Percentiles rank a stretch among this genome's conserved stretches.
These are phyloP conservation scores for Aquilaria agallochum DNA, from an alignment of 441 rosid species.

Conservation along the genomic window DNA sequence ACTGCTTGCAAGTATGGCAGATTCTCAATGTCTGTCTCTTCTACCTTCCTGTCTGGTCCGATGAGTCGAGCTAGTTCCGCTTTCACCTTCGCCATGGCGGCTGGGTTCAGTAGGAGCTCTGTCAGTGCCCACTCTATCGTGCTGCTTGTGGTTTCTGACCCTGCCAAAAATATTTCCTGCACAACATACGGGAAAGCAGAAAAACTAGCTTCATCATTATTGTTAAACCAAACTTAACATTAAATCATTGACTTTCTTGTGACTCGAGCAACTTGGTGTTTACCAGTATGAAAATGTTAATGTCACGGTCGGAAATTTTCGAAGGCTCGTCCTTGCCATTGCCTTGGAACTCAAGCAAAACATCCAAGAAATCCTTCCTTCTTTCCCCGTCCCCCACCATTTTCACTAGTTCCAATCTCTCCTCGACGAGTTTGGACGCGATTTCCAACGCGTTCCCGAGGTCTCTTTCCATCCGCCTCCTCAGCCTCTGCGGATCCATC, in stretches of 20 bases:
- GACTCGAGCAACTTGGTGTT: background rate
- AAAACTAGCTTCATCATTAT: too few relatives aligned
- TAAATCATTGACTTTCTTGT: too few relatives aligned
- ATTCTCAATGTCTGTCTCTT: slow-evolving; percentile 21
- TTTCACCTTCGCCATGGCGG: slow-evolving; percentile 14
- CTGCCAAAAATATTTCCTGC: slow-evolving; percentile 27
- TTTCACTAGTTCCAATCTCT: slow-evolving; percentile 21
- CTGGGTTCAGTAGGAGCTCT: slow-evolving; percentile 20
- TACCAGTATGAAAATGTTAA: slow-evolving; percentile 38
- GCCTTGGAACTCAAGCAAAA: slow-evolving; percentile 40
- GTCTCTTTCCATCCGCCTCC: slow-evolving; percentile 32
- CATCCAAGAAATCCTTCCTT: slow-evolving; percentile 35
- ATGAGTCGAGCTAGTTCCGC: slow-evolving; percentile 21
- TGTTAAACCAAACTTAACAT: too few relatives aligned
- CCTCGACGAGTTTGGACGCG: slow-evolving; percentile 28
- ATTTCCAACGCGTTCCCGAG: slow-evolving; percentile 40
- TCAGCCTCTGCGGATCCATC: slow-evolving; percentile 44
- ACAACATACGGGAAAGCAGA: background rate
- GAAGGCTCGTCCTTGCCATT: slow-evolving; percentile 33
- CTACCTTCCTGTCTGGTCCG: slow-evolving; percentile 15
- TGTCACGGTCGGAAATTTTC: slow-evolving; percentile 19
- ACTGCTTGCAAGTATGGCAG: slow-evolving; percentile 35
- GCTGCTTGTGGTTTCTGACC: slow-evolving; percentile 29
- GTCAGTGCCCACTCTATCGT: slow-evolving; percentile 33
- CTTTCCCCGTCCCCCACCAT: slow-evolving; percentile 1